Conservation (phyloP, 805 yeast genomes). For the Candida awuae region DNA sequence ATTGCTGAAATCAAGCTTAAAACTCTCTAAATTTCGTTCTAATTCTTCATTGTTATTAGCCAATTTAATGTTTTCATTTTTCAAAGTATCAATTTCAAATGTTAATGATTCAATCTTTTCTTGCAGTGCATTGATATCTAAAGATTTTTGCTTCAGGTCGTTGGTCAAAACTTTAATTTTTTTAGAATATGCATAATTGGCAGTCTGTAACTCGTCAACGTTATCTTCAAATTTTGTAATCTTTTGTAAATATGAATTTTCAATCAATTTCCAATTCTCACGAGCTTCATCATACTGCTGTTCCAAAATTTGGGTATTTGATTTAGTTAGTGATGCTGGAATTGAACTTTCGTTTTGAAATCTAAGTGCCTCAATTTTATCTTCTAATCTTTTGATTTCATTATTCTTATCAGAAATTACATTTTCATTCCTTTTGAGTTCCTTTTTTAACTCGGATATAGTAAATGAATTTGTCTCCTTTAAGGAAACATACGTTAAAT, state of each 20-base stretch:
- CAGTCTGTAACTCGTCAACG: constrained; percentile 30
- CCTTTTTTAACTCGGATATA: constrained; percentile 23
- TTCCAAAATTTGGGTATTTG: constrained; percentile 42
- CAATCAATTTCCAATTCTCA: constrained; percentile 78
- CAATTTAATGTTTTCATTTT: constrained; percentile 14
- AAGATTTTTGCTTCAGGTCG: constrained; percentile 31
- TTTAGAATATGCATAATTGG: constrained; percentile 24
- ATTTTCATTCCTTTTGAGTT: constrained; percentile 20
- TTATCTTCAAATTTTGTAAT: constrained; percentile 40
- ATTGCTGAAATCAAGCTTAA: constrained; percentile 24
- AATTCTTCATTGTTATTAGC: constrained; percentile 25
- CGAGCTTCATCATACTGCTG: constrained; percentile 67
- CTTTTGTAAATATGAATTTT: constrained; percentile 49
- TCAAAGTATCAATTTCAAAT: constrained; percentile 17
- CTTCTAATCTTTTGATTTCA: constrained; percentile 56
- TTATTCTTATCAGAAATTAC: constrained; percentile 26
- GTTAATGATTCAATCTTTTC: constrained; percentile 20
- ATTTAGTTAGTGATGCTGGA: neutral
- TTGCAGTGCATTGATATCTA: constrained; percentile 21
- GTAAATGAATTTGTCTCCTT: constrained; percentile 21
- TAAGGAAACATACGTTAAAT: constrained; percentile 16
- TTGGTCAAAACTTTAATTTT: constrained; percentile 25
- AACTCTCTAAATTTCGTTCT: constrained; percentile 1
- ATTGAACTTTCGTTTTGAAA: constrained; percentile 44
- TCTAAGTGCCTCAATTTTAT: constrained; percentile 60